phyloP scores from a whole-genome alignment of 2,329 filamentous ascomycete species.

The Iodosphaeria phyllophila region DNA sequence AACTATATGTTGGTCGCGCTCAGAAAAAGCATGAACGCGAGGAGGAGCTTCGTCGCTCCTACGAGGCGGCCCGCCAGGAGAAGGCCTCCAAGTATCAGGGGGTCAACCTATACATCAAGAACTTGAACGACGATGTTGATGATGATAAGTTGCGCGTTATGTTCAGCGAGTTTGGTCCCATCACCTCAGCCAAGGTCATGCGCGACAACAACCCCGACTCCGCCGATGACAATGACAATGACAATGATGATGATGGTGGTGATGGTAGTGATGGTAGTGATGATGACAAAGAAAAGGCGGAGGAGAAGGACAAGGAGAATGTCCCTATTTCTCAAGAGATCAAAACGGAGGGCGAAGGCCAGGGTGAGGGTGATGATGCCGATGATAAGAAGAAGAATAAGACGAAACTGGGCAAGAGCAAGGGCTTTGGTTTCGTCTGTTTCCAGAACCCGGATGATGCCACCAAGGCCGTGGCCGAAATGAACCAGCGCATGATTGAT shows the following conservation, averaged over 20 bases:
- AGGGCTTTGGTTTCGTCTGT: conserved; percentile 99
- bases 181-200: conserved; percentile 99
- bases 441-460: conserved; percentile 99
- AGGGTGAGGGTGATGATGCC: conserved; percentile 25
- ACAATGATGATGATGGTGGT: conserved; percentile 28
- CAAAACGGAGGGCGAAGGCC: conserved; percentile 34
- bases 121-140: conserved; percentile 89
- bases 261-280: no score
- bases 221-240: conserved; percentile 33
- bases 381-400: conserved; percentile 43
- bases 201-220: conserved; percentile 51
- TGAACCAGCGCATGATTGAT: conserved; percentile 99
- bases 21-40: conserved; percentile 99
- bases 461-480: conserved; percentile 96
- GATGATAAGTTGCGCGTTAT: conserved; percentile 94
- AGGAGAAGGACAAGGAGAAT: conserved; percentile 27
- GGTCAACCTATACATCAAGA: conserved; percentile 99
- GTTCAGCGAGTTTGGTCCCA: conserved; percentile 79
- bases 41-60: conserved; percentile 97
- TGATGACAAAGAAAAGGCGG: conserved; percentile 30
- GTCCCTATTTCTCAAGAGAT: no score
- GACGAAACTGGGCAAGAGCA: conserved; percentile 85
- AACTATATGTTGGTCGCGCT: conserved; percentile 91
- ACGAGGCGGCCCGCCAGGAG: conserved; percentile 91
- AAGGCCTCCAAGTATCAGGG: conserved; percentile 99